These are phyloP conservation scores for Phialophora tarda DNA, from an alignment of 2,329 filamentous ascomycete species.

Conservation along the genomic window DNA sequence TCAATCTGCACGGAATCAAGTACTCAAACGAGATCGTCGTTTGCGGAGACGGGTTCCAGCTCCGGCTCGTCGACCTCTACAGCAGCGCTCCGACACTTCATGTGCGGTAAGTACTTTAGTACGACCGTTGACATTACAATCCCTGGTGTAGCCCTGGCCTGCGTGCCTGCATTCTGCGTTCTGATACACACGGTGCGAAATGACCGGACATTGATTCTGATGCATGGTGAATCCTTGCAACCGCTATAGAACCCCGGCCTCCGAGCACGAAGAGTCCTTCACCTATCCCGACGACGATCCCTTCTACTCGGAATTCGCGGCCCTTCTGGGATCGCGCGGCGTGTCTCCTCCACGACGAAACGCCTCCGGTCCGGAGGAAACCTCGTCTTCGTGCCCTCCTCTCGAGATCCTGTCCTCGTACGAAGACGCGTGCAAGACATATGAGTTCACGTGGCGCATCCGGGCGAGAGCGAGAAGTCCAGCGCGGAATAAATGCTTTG, in stretches of 20 bases:
- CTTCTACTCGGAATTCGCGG: background rate
- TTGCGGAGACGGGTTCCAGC: background rate
- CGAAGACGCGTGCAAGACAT: constrained; percentile 18
- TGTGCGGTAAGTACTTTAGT: background rate
- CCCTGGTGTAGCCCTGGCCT: too few species aligned
- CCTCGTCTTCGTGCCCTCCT: background rate
- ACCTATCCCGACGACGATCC: background rate
- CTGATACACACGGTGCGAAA: background rate
- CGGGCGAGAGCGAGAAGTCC: constrained; percentile 13
- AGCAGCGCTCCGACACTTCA: background rate
- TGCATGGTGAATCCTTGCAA: background rate
- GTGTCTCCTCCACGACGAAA: background rate
- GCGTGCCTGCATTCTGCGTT: too few species aligned
- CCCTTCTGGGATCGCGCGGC: background rate
- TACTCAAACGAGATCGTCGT: background rate
- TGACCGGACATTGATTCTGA: background rate
- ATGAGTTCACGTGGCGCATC: constrained; percentile 18
- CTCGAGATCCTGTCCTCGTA: constrained; percentile 7
- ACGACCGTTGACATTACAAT: background rate
- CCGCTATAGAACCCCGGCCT: background rate
- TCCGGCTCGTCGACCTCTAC: background rate
- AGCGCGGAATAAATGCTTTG: background rate
- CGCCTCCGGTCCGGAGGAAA: background rate
- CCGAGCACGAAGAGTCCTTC: background rate
- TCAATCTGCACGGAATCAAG: background rate